phyloP scores from a whole-genome alignment of 148 eudicot species.

The Rhododendron williamsianum region DNA sequence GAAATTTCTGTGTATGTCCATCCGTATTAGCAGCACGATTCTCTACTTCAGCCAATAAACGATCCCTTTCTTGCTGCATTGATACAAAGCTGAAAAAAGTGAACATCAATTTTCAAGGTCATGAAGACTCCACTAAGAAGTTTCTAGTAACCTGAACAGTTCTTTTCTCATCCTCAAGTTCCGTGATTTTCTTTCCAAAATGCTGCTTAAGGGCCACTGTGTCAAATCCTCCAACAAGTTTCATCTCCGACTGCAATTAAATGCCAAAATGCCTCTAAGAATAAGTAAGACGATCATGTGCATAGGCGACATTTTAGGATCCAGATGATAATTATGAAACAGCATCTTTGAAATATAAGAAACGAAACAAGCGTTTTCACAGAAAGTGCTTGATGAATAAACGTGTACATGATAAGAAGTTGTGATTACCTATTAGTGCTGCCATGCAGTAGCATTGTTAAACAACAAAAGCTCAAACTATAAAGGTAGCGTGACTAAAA shows the following conservation, averaged over 20 bases:
- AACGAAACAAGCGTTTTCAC: background rate
- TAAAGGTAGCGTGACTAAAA: background rate
- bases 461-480: background rate
- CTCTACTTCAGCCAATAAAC: conserved; percentile 83
- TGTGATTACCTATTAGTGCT: background rate
- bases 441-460: background rate
- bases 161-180: conserved; percentile 97
- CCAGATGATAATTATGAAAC: background rate
- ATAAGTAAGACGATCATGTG: background rate
- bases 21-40: conserved; percentile 75
- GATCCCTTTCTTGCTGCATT: conserved; percentile 89
- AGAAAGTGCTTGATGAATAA: background rate
- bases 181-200: conserved; percentile 87
- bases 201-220: conserved; percentile 94
- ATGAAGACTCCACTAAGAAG: background rate
- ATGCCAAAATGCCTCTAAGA: background rate
- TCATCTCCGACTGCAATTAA: conserved; percentile 85
- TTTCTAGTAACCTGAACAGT: conserved; percentile 63
- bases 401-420: background rate
- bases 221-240: conserved; percentile 76
- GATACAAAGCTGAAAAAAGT: conserved; percentile 2
- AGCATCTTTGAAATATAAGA: background rate
- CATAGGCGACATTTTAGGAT: background rate
- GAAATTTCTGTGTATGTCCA: conserved; percentile 83
- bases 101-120: conserved; percentile 1